Evolutionary conservation across 2,329 filamentous ascomycete genomes (phyloP), one percentile per base, ranked within the genome.

Genomic region (Verticillium albo-atrum): DNA sequence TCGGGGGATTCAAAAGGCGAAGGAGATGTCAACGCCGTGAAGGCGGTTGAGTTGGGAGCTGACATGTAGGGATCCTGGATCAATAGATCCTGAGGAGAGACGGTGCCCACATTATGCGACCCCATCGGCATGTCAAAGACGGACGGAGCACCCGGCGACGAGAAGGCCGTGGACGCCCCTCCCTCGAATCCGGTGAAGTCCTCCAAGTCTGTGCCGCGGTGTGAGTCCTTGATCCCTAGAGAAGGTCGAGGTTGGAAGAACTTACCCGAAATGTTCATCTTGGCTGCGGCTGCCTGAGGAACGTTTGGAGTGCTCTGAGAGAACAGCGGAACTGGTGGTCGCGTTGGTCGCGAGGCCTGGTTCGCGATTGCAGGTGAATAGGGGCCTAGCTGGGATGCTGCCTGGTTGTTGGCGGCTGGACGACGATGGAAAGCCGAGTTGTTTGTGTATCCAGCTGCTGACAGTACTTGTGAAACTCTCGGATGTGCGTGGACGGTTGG

Each of bases 1-100:
- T 86, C 89, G 12, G 91, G 91, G 57, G 91, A 96, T 68, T 88
- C 90, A 68, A 86, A 88, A 60, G 86, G 81, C n/a, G 89, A 91
- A 52, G 92, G 92, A 61, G 92, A 95, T 60, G 92, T 96, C 74
- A 97, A 71, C 64, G 92, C 87, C 35, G 92, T 96, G 70, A 95
- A 86, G 34, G 90, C 87, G 54, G 88, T 83, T 2, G 92, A 96
- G 70, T 91, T 91, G 30, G 92, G 92, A 37, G 91, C 86, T 63
- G 91, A 96, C 70, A 85, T 80, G 69, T 86, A 86, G 61, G 83
- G 80, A 68, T 90, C 86, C 66, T 86, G 84, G 67, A 93, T 80
- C 65, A 89, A 77, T 65, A 96, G 80, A 69, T 97, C 92, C 74
- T 90, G 88, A 23, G 92, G 92, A 62, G 92, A 97, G 63, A 97